Evolutionary conservation across 192 early-diverging fungal species (phyloP).

Genomic region (Chytriomyces sp.): DNA sequence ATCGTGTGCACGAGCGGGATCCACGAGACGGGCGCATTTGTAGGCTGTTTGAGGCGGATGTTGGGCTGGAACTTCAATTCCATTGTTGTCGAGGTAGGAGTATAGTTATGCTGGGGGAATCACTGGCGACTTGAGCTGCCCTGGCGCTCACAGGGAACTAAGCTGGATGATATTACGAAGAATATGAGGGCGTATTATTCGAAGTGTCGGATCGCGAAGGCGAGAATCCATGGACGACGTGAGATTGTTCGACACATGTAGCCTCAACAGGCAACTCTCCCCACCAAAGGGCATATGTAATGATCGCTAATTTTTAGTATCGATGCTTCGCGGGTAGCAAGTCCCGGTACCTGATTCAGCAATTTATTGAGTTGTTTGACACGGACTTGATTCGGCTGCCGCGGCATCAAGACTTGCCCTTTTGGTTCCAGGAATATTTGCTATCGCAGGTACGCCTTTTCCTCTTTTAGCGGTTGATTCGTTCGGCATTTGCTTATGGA

Average conservation of each 20-base stretch:
- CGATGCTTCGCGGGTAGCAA: slow-evolving; percentile 91
- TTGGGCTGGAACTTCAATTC: slow-evolving; percentile 98
- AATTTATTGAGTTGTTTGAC: slow-evolving; percentile 95
- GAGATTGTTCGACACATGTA: not conserved
- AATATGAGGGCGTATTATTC: no score
- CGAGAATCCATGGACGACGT: not conserved
- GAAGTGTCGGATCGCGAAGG: no score
- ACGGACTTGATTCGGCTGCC: slow-evolving; percentile 86
- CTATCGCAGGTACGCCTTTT: slow-evolving; percentile 26
- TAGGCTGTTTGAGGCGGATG: slow-evolving; percentile 91
- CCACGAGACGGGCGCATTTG: slow-evolving; percentile 89
- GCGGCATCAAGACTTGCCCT: slow-evolving; percentile 54
- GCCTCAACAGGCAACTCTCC: no score
- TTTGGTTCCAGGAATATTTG: slow-evolving; percentile 71
- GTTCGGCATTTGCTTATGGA: no score
- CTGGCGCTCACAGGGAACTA: not conserved
- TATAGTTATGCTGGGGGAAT: slow-evolving; percentile 12
- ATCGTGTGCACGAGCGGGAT: slow-evolving; percentile 93
- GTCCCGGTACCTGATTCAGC: slow-evolving; percentile 82
- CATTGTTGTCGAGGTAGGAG: slow-evolving; percentile 83
- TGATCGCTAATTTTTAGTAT: slow-evolving; percentile 56
- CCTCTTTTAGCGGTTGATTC: no score
- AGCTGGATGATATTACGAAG: not conserved
- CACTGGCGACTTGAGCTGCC: not conserved
- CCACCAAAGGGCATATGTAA: not conserved